A percentile compares a stretch with the other conserved stretches of the same genome.
These are phyloP conservation scores for Sugiyamaella boreocaroliniensis DNA, from an alignment of 805 yeast genomes.

Conservation along the genomic window DNA sequence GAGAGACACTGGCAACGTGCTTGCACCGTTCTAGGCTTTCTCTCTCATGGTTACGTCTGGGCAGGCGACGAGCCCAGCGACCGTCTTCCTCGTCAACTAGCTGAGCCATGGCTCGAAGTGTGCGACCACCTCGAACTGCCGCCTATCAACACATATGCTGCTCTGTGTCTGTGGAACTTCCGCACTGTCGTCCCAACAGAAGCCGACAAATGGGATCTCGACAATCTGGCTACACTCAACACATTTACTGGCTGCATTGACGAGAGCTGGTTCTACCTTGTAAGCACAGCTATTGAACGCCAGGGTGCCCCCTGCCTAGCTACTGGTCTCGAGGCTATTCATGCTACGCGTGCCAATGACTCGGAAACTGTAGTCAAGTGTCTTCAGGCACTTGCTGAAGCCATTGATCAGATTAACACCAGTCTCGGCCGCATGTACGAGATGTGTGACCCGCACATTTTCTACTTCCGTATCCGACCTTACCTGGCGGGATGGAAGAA, in stretches of 20 bases:
- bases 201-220: conserved; percentile 44
- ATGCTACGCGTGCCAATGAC: conserved; percentile 45
- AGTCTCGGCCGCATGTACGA: conserved; percentile 79
- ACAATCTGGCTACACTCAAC: conserved; percentile 67
- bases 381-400: conserved; percentile 63
- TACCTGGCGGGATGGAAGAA: conserved; percentile 91
- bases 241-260: conserved; percentile 88
- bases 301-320: conserved; percentile 68
- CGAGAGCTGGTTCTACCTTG: conserved; percentile 90
- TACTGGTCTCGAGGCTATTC: conserved; percentile 61
- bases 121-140: conserved; percentile 63
- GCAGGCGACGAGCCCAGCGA: conserved; percentile 51
- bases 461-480: conserved; percentile 81
- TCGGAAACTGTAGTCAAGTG: conserved; percentile 36
- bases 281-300: conserved; percentile 79
- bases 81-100: conserved; percentile 57
- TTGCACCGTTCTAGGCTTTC: conserved; percentile 66
- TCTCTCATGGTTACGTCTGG: conserved; percentile 91
- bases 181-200: conserved; percentile 49
- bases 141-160: conserved; percentile 83
- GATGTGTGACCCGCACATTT: conserved; percentile 90
- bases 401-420: conserved; percentile 66
- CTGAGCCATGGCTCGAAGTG: conserved; percentile 60
- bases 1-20: conserved; percentile 68
- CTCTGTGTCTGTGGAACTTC: conserved; percentile 84